phyloP scores from a whole-genome alignment of 202 grass and related monocot genomes.

The Panicum hallii region DNA sequence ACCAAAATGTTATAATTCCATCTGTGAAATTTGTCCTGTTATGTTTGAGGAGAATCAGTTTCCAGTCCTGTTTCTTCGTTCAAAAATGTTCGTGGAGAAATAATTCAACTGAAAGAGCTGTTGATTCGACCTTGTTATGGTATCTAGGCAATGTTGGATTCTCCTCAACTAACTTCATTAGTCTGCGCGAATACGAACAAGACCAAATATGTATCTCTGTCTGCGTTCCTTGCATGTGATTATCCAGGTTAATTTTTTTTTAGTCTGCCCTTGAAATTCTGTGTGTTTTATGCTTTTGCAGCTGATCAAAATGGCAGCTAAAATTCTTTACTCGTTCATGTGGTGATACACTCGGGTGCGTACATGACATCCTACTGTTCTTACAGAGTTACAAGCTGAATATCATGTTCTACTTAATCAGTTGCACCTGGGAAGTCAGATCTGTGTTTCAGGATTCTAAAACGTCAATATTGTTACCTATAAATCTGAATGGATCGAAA shows the following conservation, averaged over 20 bases:
- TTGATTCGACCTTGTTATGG: conserved; percentile 7
- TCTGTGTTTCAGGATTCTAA: background rate
- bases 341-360: background rate
- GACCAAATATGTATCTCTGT: background rate
- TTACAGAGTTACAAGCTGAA: background rate
- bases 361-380: background rate
- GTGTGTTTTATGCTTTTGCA: background rate
- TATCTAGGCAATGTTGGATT: background rate
- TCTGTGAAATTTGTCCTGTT: background rate
- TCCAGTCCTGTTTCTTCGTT: background rate
- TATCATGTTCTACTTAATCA: background rate
- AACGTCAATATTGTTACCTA: background rate
- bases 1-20: conserved; percentile 1
- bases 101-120: background rate
- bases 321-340: background rate
- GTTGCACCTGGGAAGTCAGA: background rate
- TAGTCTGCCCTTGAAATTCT: background rate
- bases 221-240: background rate
- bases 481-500: conserved; percentile 1
- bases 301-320: background rate
- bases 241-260: background rate
- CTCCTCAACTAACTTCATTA: background rate
- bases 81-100: background rate
- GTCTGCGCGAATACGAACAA: conserved; percentile 29
- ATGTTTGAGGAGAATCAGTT: background rate